Percentiles rank a stretch among this genome's conserved stretches.
These are phyloP conservation scores for Verticillium nubilum DNA, from an alignment of 2,329 filamentous ascomycete species.

Conservation along the genomic window DNA sequence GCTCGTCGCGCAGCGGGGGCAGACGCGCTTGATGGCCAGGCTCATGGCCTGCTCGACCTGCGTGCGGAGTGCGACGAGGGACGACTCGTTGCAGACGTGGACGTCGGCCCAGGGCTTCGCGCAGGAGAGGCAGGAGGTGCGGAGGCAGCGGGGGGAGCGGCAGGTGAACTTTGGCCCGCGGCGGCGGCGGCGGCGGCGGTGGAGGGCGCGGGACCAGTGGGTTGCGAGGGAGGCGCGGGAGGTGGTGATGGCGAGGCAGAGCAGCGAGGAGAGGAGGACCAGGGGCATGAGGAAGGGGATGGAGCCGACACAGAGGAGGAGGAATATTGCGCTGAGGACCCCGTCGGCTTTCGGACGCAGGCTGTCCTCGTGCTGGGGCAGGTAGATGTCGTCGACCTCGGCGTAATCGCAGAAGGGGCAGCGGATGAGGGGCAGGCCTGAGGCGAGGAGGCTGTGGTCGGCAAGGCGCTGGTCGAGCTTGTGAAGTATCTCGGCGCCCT, in stretches of 20 bases:
- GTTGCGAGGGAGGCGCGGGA: slow-evolving; percentile 31
- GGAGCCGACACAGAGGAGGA: slow-evolving; percentile 46
- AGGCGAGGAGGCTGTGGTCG: slow-evolving; percentile 68
- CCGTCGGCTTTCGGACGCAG: slow-evolving; percentile 52
- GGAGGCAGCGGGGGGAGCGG: slow-evolving; percentile 60
- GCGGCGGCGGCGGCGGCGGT: slow-evolving; percentile 62
- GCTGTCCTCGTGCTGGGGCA: slow-evolving; percentile 47
- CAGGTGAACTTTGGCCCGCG: slow-evolving; percentile 76
- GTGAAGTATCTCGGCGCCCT: slow-evolving; percentile 64
- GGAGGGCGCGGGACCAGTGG: slow-evolving; percentile 55
- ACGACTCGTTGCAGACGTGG: slow-evolving; percentile 84
- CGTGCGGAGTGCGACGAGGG: slow-evolving; percentile 74
- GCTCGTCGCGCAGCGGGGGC: slow-evolving; percentile 81
- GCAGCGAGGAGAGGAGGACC: slow-evolving; percentile 39
- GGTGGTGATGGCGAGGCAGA: slow-evolving; percentile 38
- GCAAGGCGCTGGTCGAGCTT: slow-evolving; percentile 77
- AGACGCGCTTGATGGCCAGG: slow-evolving; percentile 89
- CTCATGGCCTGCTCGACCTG: slow-evolving; percentile 92
- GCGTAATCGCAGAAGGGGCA: slow-evolving; percentile 93
- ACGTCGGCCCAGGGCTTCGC: slow-evolving; percentile 79
- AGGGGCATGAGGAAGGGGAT: slow-evolving; percentile 52
- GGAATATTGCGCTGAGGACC: slow-evolving; percentile 40
- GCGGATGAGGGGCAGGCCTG: slow-evolving; percentile 67
- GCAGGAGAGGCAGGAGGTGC: slow-evolving; percentile 76
- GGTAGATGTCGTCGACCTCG: slow-evolving; percentile 75